These are phyloP conservation scores for Ogataea kodamae DNA, from an alignment of 805 yeast species.

Conservation along the genomic window DNA sequence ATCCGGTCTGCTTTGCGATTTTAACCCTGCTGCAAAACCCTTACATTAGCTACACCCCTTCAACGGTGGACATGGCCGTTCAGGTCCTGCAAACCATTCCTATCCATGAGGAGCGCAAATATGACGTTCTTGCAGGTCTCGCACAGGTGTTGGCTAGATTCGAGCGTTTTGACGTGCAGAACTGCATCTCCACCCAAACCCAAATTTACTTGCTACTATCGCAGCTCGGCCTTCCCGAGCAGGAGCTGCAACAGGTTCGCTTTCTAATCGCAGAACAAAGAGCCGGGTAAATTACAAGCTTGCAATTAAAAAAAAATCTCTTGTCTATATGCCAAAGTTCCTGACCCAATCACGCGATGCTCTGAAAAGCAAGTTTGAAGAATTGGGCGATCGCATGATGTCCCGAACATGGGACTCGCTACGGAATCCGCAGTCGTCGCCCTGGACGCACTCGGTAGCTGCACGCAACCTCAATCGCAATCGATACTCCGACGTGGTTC, in stretches of 20 bases:
- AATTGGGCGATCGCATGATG: conserved; percentile 15
- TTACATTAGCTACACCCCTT: conserved; percentile 18
- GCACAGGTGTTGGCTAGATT: conserved; percentile 14
- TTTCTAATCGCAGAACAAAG: conserved; percentile 1
- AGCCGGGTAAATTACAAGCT: conserved; percentile 2
- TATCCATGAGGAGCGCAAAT: conserved; percentile 5
- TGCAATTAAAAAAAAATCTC: background rate
- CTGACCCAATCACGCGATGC: conserved; percentile 23
- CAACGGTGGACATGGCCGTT: conserved; percentile 9
- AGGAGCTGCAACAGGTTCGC: conserved; percentile 6
- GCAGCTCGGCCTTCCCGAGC: conserved; percentile 1
- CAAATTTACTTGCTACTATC: background rate
- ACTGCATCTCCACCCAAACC: background rate
- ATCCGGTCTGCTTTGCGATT: conserved; percentile 21
- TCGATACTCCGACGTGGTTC: conserved; percentile 60
- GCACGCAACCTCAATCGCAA: conserved; percentile 37
- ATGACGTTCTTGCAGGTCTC: conserved; percentile 27
- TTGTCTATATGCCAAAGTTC: conserved; percentile 19
- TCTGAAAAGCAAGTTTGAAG: conserved; percentile 16
- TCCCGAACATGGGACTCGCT: conserved; percentile 18
- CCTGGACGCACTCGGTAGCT: conserved; percentile 19
- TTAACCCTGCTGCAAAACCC: conserved; percentile 29
- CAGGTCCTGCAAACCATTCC: conserved; percentile 6
- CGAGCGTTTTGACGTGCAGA: conserved; percentile 2
- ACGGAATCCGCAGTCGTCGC: conserved; percentile 15